Conservation (phyloP, 257 asterid genomes). For the Vinca minor region DNA sequence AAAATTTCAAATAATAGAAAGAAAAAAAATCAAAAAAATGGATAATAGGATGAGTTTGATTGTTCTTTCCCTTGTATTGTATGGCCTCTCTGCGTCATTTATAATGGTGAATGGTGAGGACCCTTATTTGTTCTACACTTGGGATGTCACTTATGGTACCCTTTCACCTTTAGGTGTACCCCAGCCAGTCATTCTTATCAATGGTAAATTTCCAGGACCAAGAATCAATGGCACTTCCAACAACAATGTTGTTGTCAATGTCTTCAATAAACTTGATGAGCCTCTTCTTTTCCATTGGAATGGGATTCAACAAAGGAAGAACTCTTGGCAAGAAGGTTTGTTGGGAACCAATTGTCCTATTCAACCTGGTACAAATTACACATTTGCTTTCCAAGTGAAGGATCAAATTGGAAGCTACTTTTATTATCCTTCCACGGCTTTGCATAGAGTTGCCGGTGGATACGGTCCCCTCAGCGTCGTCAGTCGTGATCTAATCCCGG, state of each 20-base stretch:
- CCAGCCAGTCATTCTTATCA: constrained; percentile 50
- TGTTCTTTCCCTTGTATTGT: constrained; percentile 17
- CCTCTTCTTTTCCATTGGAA: constrained; percentile 55
- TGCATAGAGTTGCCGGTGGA: constrained; percentile 58
- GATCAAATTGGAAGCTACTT: constrained; percentile 59
- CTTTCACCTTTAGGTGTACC: constrained; percentile 56
- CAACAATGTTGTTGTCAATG: constrained; percentile 52
- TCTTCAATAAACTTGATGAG: constrained; percentile 55
- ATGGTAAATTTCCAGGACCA: constrained; percentile 63
- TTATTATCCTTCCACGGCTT: constrained; percentile 47
- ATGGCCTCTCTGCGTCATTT: constrained; percentile 17
- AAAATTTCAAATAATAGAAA: background rate
- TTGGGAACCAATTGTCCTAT: constrained; percentile 57
- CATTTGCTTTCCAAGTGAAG: constrained; percentile 55
- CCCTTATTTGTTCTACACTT: constrained; percentile 35
- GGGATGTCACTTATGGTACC: constrained; percentile 51
- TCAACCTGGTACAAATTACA: constrained; percentile 41
- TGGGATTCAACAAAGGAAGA: constrained; percentile 65
- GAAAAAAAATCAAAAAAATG: constrained; percentile 8
- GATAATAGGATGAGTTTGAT: constrained; percentile 11
- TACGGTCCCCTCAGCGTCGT: constrained; percentile 37
- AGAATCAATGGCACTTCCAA: constrained; percentile 56
- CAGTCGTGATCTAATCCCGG: constrained; percentile 50
- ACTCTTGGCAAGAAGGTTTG: constrained; percentile 61
- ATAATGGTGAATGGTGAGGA: constrained; percentile 29